Base-by-base conservation (phyloP, 2,329 filamentous ascomycete genomes). In the Emydomyces testavorans region DNA sequence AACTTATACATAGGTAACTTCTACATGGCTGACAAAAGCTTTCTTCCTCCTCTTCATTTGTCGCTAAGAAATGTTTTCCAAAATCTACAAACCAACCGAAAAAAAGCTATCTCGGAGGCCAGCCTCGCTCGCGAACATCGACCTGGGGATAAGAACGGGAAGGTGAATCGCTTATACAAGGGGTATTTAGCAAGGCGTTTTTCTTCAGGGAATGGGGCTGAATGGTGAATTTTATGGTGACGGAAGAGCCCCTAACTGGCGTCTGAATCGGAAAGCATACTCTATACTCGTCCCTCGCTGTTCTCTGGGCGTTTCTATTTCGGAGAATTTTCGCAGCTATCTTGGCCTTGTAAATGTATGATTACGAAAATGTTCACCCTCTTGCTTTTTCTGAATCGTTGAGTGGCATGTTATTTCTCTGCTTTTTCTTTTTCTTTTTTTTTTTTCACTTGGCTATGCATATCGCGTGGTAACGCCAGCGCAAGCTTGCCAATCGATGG, bases 251-350 rank as follows among this genome's bases (percentile, higher is more conserved):
- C 15, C 16, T 16, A 15, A 37, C 21, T 28, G 36, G 45, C 26
- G 45, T 47, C 39, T 47, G 35, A 36, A 40, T 35, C 13, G 2
- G 41, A 23, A 46, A 21, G 35, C n/a, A 23, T 35, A 36, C 13
- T 16, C 20, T 16, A 4, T 21, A 13, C 5, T 13, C 11, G 18
- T 26, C 11, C 39, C 13, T 18, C 21, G 41, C 24, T 20, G 15
- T 20, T 34, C 15, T 31, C n/a, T 43, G 11, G 24, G 24, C 13
- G n/a, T 26, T 43, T 6, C 16, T 28, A 29, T 46, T 46, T 46
- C 34, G 32, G 43, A 26, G 24, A 11, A 16, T 26, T 23, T 8
- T 5, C 13, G 16, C 29, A 11, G 8, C 29, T 31, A 31, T 31
- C 10, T 29, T 38, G 35, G 16, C 18, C 21, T 21, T 38, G 40